Evolutionary conservation across 129 eudicot genomes (phyloP).

Genomic region (Lactuca sativa): DNA sequence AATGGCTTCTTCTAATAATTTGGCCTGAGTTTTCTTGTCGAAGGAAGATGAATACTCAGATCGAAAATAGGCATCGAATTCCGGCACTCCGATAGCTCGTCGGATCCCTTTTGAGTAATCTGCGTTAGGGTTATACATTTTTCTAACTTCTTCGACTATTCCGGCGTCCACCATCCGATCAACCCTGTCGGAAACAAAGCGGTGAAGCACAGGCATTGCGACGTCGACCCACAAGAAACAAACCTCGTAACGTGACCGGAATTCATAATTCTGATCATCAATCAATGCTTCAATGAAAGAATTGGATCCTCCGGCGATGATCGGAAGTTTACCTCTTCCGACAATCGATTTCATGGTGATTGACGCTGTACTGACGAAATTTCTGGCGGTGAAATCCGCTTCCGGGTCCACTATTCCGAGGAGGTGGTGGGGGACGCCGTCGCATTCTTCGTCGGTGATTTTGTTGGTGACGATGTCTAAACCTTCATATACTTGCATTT

Average conservation of each 20-base stretch:
- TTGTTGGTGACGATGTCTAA: constrained; percentile 78
- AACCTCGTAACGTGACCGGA: constrained; percentile 53
- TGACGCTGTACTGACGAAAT: constrained; percentile 59
- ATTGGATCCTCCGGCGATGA: constrained; percentile 91
- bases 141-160: constrained; percentile 61
- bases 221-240: constrained; percentile 97
- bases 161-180: constrained; percentile 79
- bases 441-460: constrained; percentile 57
- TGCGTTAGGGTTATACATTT: constrained; percentile 46
- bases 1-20: constrained; percentile 50
- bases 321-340: constrained; percentile 64
- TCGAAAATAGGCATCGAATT: constrained; percentile 63
- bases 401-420: constrained; percentile 63
- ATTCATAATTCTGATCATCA: constrained; percentile 39
- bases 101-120: constrained; percentile 79
- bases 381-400: constrained; percentile 54
- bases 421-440: constrained; percentile 80
- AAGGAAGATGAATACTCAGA: constrained; percentile 28
- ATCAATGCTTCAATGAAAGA: constrained; percentile 73
- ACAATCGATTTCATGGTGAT: constrained; percentile 53
- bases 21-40: constrained; percentile 30
- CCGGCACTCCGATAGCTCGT: constrained; percentile 81
- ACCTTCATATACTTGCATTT: constrained; percentile 76
- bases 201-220: constrained; percentile 49
- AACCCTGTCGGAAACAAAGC: constrained; percentile 61